phyloP scores from a whole-genome alignment of 768 basidiomycete species.

The Serendipita sp. region DNA sequence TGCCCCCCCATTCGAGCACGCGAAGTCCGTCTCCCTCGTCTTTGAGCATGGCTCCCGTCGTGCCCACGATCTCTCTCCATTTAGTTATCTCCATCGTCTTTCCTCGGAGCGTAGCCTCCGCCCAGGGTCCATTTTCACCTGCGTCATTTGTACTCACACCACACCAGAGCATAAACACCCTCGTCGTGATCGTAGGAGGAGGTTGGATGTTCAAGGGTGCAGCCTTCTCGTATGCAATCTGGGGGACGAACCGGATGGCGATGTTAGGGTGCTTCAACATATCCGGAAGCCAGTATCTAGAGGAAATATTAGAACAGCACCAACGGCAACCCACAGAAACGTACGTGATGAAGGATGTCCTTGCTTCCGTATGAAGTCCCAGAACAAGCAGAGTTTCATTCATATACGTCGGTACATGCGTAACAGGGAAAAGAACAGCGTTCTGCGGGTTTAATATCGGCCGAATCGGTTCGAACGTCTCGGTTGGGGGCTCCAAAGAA shows the following conservation, averaged over 20 bases:
- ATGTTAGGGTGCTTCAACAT: conserved; percentile 25
- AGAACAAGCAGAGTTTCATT: conserved; percentile 20
- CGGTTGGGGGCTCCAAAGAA: not conserved
- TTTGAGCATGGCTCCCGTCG: too few species aligned
- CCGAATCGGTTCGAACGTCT: conserved; percentile 6
- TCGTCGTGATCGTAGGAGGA: conserved; percentile 26
- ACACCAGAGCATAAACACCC: conserved; percentile 33
- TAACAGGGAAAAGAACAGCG: conserved; percentile 19
- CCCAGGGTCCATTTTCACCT: conserved; percentile 17
- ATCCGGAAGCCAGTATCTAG: conserved; percentile 29
- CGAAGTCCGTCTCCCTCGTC: conserved; percentile 20
- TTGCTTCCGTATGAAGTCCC: conserved; percentile 26
- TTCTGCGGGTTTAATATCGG: conserved; percentile 9
- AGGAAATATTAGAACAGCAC: not conserved
- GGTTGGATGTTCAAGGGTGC: conserved; percentile 25
- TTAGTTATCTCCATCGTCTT: conserved; percentile 13
- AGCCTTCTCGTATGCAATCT: conserved; percentile 25
- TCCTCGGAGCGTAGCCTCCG: conserved; percentile 12
- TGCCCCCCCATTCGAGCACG: conserved; percentile 33
- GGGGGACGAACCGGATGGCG: conserved; percentile 31
- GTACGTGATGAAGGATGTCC: conserved; percentile 32
- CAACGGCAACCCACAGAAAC: conserved; percentile 2
- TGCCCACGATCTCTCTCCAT: conserved; percentile 23
- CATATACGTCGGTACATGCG: conserved; percentile 20
- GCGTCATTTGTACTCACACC: conserved; percentile 16